Evolutionary conservation across 306 rosid species (phyloP), one percentile per base, ranked within the genome.

Genomic region (Cicer cuneatum): DNA sequence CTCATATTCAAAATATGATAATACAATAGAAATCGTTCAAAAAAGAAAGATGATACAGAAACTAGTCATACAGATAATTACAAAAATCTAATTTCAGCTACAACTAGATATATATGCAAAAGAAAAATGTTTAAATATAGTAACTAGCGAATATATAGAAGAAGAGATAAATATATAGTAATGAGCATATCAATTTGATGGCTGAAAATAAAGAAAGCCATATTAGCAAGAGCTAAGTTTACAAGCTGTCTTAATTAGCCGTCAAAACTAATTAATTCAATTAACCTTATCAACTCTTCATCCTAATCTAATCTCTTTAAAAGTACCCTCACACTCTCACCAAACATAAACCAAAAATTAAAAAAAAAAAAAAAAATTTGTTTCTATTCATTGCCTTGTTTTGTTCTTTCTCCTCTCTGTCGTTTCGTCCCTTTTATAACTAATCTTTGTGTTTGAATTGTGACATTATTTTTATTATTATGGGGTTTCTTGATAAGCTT

Each of bases 401-500:
- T 67, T 66, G 2, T 21, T 21, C 24, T 21, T 21, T 21, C 24
- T 21, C 24, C 78, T 75, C 60, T 78, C 83, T 59, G 59, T 83
- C 64, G 88, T 85, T 86, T 88, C 88, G 85, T 81, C 87, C 92
- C 88, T 10, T 57, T 16, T 33, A 60, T 59, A 21, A 21, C 2
- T 21, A 21, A 21, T 21, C 24, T 60, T 14, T 68, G 83, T 71
- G 71, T 85, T 75, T 79, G 68, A 83, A 29, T 38, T 49, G 46
- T 42, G 15, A 73, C 66, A 35, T 65, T 47, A 60, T n/a, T n/a
- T n/a, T n/a, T n/a, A n/a, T 15, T 11, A 41, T 6, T n/a, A 94
- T 94, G 97, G 89, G 90, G 78, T 87, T 94, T 75, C 92, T 94
- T 64, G 85, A 90, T 59, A 94, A 90, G 82, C 87, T 94, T 8